Base-by-base conservation (phyloP, 331 rosid genomes). In the Acacia pycnantha region DNA sequence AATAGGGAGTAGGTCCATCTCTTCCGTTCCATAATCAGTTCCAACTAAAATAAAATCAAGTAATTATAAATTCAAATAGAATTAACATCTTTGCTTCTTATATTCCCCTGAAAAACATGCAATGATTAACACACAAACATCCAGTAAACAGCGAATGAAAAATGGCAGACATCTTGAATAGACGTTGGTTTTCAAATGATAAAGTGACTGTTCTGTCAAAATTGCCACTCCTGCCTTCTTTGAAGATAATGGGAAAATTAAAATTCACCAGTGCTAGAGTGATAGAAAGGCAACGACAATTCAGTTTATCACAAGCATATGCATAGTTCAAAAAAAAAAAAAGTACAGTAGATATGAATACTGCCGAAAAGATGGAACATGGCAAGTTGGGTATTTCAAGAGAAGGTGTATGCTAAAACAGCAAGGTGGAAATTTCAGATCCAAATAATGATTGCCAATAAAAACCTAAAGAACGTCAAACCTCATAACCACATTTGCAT, bases 401-500 rank as follows among this genome's bases (percentile, higher is more conserved):
- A 83, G 21, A 44, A 15, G n/a, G 46, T 4, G 40, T 3, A 74
- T 21, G 47, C 44, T 27, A 66, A 80, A 54, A 65, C 9, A 79
- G 40, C 19, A 1, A 65, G 51, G 33, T 21, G n/a, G 70, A 47
- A 11, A 47, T 29, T 78, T 24, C 59, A 10, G 33, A 35, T 15
- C 26, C 29, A 22, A 85, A 85, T 59, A 48, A 50, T 29, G 16
- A 29, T 4, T 27, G 26, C 2, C 65, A 50, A 56, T 67, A 74
- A 82, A 29, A 67, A 41, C 40, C 81, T 1, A 67, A 33, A 50
- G 21, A 74, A 72, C 74, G 71, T 35, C 85, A 87, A 72, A 97
- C 99, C 97, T 97, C 97, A 51, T 97, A 97, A 75, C 98, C 99
- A 77, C 99, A 97, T 84, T 82, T 91, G 92, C 99, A 97, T 29